Conservation (phyloP, 345 rosid species). For the Dipteronia dyeriana region DNA sequence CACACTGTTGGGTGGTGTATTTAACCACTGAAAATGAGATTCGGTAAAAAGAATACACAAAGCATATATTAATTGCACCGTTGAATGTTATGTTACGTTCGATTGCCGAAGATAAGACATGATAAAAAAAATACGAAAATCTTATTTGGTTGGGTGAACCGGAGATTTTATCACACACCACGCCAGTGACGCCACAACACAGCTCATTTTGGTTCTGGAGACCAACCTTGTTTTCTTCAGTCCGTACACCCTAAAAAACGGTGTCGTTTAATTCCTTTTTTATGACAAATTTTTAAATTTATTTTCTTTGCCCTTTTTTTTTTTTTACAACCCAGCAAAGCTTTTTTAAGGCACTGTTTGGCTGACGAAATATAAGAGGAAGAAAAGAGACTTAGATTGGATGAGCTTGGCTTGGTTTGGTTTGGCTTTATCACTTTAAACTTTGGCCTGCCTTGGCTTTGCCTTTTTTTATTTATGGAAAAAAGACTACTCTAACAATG, state of each 20-base stretch:
- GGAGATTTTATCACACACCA: not conserved
- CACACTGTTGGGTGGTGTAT: too few relatives aligned
- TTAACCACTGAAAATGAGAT: too few relatives aligned
- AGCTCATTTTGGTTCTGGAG: not conserved
- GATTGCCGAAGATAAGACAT: too few relatives aligned
- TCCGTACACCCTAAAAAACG: not conserved
- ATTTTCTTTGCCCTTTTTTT: too few relatives aligned
- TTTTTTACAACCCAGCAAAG: too few relatives aligned
- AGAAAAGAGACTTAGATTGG: too few relatives aligned
- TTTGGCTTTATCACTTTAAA: not conserved
- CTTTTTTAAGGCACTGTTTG: not conserved
- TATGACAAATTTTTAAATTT: not conserved
- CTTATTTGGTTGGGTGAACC: too few relatives aligned
- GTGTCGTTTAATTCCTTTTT: not conserved
- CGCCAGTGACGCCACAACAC: constrained; percentile 13
- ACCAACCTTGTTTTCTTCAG: constrained; percentile 6
- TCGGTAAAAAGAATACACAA: too few relatives aligned
- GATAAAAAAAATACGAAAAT: too few relatives aligned
- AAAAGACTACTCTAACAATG: not conserved
- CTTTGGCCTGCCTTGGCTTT: not conserved
- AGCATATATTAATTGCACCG: too few relatives aligned
- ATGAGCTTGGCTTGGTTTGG: not conserved
- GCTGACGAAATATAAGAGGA: not conserved
- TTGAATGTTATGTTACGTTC: too few relatives aligned
- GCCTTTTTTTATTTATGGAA: constrained; percentile 12